These are phyloP conservation scores for Leccinum subrobustum DNA, from an alignment of 1,284 basidiomycete genomes.

Conservation along the genomic window DNA sequence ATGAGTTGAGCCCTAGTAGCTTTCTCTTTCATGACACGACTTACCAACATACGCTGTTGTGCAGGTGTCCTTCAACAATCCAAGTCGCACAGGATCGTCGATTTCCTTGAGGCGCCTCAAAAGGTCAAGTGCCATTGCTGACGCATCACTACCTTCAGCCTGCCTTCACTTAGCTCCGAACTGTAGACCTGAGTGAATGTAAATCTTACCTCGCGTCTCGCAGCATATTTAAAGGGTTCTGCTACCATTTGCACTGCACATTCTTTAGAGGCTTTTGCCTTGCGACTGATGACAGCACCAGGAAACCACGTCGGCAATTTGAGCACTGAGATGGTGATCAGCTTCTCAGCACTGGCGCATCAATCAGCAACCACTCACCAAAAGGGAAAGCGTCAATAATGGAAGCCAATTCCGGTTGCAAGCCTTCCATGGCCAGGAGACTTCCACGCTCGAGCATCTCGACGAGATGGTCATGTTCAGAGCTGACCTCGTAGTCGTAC, in stretches of 20 bases:
- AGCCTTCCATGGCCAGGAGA: slow-evolving; percentile 10
- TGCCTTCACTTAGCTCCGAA: slow-evolving; percentile 5
- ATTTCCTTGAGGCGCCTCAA: slow-evolving; percentile 2
- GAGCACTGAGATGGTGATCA: slow-evolving; percentile 18
- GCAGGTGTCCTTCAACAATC: slow-evolving; percentile 18
- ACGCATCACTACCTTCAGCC: slow-evolving; percentile 7
- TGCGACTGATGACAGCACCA: slow-evolving; percentile 14
- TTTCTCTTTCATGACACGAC: neutral
- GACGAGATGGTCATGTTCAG: slow-evolving; percentile 20
- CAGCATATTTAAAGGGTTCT: slow-evolving; percentile 21
- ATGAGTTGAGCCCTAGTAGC: neutral
- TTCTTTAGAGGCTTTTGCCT: slow-evolving; percentile 14
- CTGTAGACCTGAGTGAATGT: neutral
- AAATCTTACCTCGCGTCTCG: slow-evolving; percentile 13
- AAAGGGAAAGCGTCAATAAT: slow-evolving; percentile 26
- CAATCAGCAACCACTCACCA: slow-evolving; percentile 1
- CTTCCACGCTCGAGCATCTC: slow-evolving; percentile 20
- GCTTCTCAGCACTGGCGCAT: neutral
- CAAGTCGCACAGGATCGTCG: slow-evolving; percentile 7
- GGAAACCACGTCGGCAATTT: slow-evolving; percentile 29
- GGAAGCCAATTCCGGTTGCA: slow-evolving; percentile 22
- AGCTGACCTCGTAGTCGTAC: slow-evolving; percentile 26
- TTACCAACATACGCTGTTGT: slow-evolving; percentile 27
- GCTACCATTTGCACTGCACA: slow-evolving; percentile 19
- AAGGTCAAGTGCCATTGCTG: slow-evolving; percentile 21